Base-by-base conservation (phyloP, 768 basidiomycete species). In the Asterophora parasitica region DNA sequence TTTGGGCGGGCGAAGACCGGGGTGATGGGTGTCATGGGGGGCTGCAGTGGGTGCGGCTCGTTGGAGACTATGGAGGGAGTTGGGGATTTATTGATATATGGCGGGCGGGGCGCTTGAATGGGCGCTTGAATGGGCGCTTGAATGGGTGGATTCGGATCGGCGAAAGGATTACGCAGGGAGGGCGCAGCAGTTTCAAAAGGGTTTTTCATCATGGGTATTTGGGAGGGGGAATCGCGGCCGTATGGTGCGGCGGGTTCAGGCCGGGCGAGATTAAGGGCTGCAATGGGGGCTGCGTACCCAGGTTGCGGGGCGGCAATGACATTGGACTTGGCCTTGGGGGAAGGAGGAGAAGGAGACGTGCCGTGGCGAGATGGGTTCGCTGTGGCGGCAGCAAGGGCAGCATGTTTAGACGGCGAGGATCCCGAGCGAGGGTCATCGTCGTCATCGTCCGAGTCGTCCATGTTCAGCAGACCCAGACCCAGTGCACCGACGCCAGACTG, bases 11-110 rank as follows among this genome's bases (percentile, higher is more conserved):
- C 85, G 57, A 92, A 91, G 20, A 81, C 81, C 12, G 89, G 88
- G 0, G 74, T 79, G 52, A 91, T 91, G 43, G 89, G 89, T 0
- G 85, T 87, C 52, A 84, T 73, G 4, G 88, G 85, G 0, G 88
- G 80, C 44, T 81, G 81, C 3, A 92, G 73, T 3, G 89, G 87
- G 55, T 88, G 88, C 3, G 87, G 88, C 8, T 40, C 33, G 38
- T 42, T 38, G 51, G 44, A 17, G n/a, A 39, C 26, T 8, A 36
- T 34, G 30, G 55, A 53, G 44, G 19, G 46, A 38, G 33, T 46
- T 48, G 38, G 34, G 30, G 30, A 31, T 12, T 3, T 31, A 8
- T 8, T 31, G 23, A 23, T 31, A 31, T 31, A 2, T 3, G 30
- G 30, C 48, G 23, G 51, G 35, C 2, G 48, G 46, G 36, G n/a